These are phyloP conservation scores for Trichaptum fuscoviolaceum DNA, from an alignment of 768 basidiomycete species.

Conservation along the genomic window DNA sequence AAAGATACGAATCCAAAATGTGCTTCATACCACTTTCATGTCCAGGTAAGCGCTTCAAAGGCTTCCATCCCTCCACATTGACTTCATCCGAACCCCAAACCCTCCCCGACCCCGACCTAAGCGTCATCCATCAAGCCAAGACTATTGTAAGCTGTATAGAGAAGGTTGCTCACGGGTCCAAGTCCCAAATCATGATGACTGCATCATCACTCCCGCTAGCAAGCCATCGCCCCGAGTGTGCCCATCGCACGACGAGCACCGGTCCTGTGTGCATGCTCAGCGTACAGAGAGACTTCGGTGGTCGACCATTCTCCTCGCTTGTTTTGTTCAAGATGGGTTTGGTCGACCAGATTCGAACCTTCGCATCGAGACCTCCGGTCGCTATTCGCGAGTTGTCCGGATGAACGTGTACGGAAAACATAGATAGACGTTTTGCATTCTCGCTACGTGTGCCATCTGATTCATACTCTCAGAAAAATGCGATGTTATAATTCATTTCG, in stretches of 20 bases:
- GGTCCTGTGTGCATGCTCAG: constrained; percentile 92
- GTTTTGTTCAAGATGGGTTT: constrained; percentile 82
- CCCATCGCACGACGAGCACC: constrained; percentile 89
- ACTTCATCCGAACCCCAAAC: constrained; percentile 94
- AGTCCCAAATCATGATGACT: constrained; percentile 95
- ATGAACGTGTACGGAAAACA: constrained; percentile 91
- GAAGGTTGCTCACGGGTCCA: constrained; percentile 75
- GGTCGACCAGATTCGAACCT: constrained; percentile 96
- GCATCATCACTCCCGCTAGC: constrained; percentile 96
- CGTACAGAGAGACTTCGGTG: constrained; percentile 86
- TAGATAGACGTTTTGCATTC: constrained; percentile 62
- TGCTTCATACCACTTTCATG: constrained; percentile 79
- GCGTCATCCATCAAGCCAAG: constrained; percentile 3
- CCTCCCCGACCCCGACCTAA: constrained; percentile 73
- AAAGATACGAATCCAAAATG: constrained; percentile 11
- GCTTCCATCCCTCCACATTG: constrained; percentile 97
- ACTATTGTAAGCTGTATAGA: neutral
- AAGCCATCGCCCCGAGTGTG: constrained; percentile 87
- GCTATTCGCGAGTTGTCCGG: constrained; percentile 95
- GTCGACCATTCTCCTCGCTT: constrained; percentile 59
- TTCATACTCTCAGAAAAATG: neutral
- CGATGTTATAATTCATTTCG: constrained; percentile 11
- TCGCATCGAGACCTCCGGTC: constrained; percentile 95
- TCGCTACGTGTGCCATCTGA: constrained; percentile 56
- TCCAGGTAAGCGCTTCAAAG: constrained; percentile 83